Evolutionary conservation across 2,329 filamentous ascomycete species (phyloP).

Genomic region (Apiospora phragmitis): DNA sequence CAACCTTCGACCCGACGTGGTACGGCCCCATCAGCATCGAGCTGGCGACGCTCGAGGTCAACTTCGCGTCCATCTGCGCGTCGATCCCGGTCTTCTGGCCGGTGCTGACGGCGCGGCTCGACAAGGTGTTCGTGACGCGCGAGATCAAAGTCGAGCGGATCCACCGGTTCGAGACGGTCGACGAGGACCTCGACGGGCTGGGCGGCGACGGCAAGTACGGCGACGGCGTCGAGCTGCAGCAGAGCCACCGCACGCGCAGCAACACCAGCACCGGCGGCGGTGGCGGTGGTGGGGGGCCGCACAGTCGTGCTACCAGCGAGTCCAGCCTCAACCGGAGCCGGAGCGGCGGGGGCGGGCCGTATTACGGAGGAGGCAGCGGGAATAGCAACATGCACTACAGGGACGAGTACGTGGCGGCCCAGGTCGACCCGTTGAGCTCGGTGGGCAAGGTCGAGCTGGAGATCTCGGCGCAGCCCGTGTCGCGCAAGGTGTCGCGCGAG

Average conservation of each 20-base stretch:
- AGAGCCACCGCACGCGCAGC: neutral
- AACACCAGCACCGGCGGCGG: neutral
- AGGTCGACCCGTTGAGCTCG: conserved; percentile 17
- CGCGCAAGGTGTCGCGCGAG: conserved; percentile 5
- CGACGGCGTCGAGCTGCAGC: neutral
- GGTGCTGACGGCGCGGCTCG: conserved; percentile 27
- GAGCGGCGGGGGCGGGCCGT: neutral
- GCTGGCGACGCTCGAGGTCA: conserved; percentile 23
- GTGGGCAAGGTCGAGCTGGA: conserved; percentile 14
- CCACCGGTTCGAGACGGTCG: conserved; percentile 18
- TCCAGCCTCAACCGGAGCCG: neutral
- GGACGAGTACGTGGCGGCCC: conserved; percentile 18
- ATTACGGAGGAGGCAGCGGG: neutral
- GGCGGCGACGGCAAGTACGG: neutral
- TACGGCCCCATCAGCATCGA: conserved; percentile 28
- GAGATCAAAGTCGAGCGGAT: conserved; percentile 31
- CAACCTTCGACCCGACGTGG: conserved; percentile 34
- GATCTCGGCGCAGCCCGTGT: conserved; percentile 11
- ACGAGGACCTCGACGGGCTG: conserved; percentile 13
- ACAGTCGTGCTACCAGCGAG: conserved; percentile 13
- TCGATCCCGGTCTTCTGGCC: conserved; percentile 36
- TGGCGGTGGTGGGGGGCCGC: neutral
- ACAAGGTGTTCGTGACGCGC: conserved; percentile 36
- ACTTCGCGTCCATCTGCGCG: conserved; percentile 26
- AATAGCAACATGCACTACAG: conserved; percentile 13